Evolutionary conservation across 208 protist genomes (phyloP).

Genomic region (Borovskyia barvae): DNA sequence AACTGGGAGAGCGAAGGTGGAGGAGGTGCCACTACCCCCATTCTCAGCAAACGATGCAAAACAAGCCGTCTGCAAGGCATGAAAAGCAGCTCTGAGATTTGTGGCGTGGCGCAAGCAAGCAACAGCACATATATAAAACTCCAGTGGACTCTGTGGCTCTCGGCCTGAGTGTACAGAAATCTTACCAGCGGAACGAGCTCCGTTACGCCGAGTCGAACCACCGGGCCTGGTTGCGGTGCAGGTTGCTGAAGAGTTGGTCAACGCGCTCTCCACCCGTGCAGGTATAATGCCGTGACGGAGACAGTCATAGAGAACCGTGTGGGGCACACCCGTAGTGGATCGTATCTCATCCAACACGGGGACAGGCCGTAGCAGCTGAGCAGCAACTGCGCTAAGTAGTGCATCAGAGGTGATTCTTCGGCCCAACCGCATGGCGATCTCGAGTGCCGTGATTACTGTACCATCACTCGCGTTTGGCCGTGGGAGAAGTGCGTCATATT

Average conservation of each 20-base stretch:
- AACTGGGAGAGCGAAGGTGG: too few species aligned
- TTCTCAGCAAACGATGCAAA: too few species aligned
- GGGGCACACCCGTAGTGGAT: neutral
- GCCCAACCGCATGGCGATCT: too few species aligned
- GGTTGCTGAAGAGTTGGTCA: neutral
- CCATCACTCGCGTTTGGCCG: too few species aligned
- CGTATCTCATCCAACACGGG: constrained; percentile 10
- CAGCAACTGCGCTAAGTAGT: neutral
- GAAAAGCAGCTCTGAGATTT: neutral
- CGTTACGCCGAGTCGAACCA: too few species aligned
- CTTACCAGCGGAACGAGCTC: too few species aligned
- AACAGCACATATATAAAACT: constrained; percentile 8
- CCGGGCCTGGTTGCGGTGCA: neutral
- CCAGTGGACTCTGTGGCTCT: constrained; percentile 7
- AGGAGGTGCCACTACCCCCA: too few species aligned
- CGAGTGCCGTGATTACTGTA: too few species aligned
- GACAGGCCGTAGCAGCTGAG: constrained; percentile 6
- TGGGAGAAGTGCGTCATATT: too few species aligned
- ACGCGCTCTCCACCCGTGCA: neutral
- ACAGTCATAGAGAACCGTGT: constrained; percentile 6
- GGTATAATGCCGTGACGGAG: constrained; percentile 13
- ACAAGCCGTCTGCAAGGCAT: too few species aligned
- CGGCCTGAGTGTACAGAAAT: neutral
- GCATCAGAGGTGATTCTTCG: constrained; percentile 1
- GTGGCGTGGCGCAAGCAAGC: neutral